Percentiles rank a stretch among this genome's conserved stretches.
These are phyloP conservation scores for Linum usitatissimum DNA, from an alignment of 345 rosid species.

Conservation along the genomic window DNA sequence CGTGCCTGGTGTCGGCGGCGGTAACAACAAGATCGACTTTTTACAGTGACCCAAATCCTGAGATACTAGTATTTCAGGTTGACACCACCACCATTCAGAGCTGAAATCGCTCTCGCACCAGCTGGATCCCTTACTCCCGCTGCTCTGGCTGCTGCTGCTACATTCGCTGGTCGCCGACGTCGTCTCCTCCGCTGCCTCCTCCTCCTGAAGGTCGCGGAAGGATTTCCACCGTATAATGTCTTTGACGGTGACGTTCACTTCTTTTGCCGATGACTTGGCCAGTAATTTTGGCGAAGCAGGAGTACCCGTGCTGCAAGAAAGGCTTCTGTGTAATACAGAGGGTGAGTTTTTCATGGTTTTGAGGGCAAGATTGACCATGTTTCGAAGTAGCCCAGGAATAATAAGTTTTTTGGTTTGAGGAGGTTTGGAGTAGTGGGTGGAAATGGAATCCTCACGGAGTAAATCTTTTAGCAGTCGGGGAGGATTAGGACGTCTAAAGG, in stretches of 20 bases:
- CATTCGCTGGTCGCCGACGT: conserved; percentile 21
- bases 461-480: conserved; percentile 62
- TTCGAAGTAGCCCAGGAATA: conserved; percentile 27
- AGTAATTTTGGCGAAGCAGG: too few species aligned
- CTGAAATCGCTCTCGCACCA: conserved; percentile 85
- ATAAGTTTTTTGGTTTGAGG: conserved; percentile 26
- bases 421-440: conserved; percentile 33
- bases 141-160: conserved; percentile 27
- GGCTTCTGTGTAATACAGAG: conserved; percentile 39
- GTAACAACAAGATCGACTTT: conserved; percentile 19
- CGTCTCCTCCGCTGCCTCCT: conserved; percentile 16
- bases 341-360: conserved; percentile 33
- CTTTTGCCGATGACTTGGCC: conserved; percentile 10
- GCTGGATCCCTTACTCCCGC: conserved; percentile 40
- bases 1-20: conserved; percentile 42
- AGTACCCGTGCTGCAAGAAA: conserved; percentile 32
- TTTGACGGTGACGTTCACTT: conserved; percentile 33
- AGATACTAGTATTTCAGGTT: conserved; percentile 13
- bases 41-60: conserved; percentile 17
- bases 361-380: conserved; percentile 35
- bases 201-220: conserved; percentile 48
- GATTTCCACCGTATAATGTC: conserved; percentile 87
- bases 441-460: conserved; percentile 45
- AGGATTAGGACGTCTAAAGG: conserved; percentile 15
- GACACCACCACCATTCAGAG: conserved; percentile 34